These are phyloP conservation scores for Fusarium beomiforme DNA, from an alignment of 2,329 filamentous ascomycete species.

Conservation along the genomic window DNA sequence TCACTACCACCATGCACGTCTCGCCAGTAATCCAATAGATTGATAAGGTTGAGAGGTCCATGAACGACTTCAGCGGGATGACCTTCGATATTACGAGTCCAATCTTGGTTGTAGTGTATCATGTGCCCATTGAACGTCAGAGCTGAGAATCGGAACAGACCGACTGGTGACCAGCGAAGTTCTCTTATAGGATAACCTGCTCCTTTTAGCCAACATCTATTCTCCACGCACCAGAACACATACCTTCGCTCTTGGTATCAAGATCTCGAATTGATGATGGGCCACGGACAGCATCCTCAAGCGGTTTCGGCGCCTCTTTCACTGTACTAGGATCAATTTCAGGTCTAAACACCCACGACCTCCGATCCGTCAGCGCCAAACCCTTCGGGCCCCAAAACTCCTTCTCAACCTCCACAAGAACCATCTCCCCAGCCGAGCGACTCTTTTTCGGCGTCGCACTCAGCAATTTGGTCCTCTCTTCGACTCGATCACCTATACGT, in stretches of 20 bases:
- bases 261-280: slow-evolving; percentile 45
- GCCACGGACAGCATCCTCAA: slow-evolving; percentile 21
- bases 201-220: background rate
- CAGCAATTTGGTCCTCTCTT: slow-evolving; percentile 65
- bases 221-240: accelerated
- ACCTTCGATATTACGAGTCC: slow-evolving; percentile 72
- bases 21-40: slow-evolving; percentile 75
- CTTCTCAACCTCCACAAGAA: slow-evolving; percentile 72
- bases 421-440: slow-evolving; percentile 66
- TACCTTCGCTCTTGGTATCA: slow-evolving; percentile 11
- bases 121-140: slow-evolving; percentile 88
- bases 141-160: slow-evolving; percentile 83
- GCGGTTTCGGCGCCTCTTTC: slow-evolving; percentile 29
- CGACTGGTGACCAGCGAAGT: slow-evolving; percentile 57
- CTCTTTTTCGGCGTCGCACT: slow-evolving; percentile 65
- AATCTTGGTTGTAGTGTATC: slow-evolving; percentile 81
- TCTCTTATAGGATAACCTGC: slow-evolving; percentile 43
- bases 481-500: slow-evolving; percentile 63
- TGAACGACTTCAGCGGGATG: slow-evolving; percentile 81
- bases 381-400: slow-evolving; percentile 63
- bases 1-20: slow-evolving; percentile 55
- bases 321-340: slow-evolving; percentile 41
- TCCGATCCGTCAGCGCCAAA: slow-evolving; percentile 62
- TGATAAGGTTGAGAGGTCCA: slow-evolving; percentile 79
- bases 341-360: slow-evolving; percentile 61